These are phyloP conservation scores for Symbiotaphrina buchneri DNA, from an alignment of 495 filamentous ascomycete genomes.

Conservation along the genomic window DNA sequence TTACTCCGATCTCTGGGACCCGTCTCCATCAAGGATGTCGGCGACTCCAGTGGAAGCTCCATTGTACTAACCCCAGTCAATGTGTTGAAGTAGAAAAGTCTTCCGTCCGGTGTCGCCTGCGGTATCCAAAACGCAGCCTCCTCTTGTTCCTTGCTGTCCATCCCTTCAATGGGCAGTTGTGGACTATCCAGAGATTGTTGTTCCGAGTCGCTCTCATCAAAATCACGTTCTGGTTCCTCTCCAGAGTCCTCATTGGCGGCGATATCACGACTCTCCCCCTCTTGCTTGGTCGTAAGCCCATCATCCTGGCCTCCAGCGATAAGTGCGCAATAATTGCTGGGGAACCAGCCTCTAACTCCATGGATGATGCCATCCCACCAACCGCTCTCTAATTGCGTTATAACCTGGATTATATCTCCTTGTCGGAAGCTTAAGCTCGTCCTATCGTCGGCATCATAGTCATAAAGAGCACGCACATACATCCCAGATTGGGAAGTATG, in stretches of 20 bases:
- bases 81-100: conserved; percentile 95
- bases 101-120: conserved; percentile 82
- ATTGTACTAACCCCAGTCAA: conserved; percentile 80
- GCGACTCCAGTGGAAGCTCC: conserved; percentile 84
- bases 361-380: conserved; percentile 99
- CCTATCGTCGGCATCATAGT: conserved; percentile 90
- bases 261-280: conserved; percentile 16
- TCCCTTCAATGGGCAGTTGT: conserved; percentile 44
- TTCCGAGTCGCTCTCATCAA: conserved; percentile 44
- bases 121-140: conserved; percentile 97
- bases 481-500: conserved; percentile 57
- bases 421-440: conserved; percentile 91
- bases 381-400: conserved; percentile 90
- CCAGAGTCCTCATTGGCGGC: conserved; percentile 33
- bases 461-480: conserved; percentile 90
- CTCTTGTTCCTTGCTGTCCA: conserved; percentile 44
- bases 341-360: conserved; percentile 90
- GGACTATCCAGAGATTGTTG: conserved; percentile 29
- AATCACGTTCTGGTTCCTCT: conserved; percentile 32
- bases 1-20: conserved; percentile 76
- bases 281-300: conserved; percentile 15
- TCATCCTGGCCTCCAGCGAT: conserved; percentile 51
- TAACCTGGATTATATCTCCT: conserved; percentile 91
- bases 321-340: conserved; percentile 90
- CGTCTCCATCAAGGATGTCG: conserved; percentile 53